These are phyloP conservation scores for Dentipellis fragilis DNA, from an alignment of 768 basidiomycete species.

Conservation along the genomic window DNA sequence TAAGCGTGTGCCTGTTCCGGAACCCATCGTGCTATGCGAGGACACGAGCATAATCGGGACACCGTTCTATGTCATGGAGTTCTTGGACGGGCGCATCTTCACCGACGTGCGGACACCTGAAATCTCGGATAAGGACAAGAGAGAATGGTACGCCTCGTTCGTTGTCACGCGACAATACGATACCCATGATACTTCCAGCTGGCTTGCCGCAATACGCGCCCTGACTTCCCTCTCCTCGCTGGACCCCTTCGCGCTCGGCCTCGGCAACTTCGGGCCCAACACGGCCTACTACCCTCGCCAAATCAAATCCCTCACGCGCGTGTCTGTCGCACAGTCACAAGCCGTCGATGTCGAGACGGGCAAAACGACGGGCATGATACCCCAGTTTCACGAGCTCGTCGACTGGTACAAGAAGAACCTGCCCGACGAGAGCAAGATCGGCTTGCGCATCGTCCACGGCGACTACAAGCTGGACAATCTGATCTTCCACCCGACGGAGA, in stretches of 20 bases:
- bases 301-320: conserved; percentile 76
- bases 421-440: conserved; percentile 68
- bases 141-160: conserved; percentile 50
- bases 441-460: conserved; percentile 87
- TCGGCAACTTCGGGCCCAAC: conserved; percentile 60
- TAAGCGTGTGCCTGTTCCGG: conserved; percentile 71
- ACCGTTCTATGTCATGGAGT: conserved; percentile 96
- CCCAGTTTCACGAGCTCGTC: conserved; percentile 61
- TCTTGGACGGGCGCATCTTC: conserved; percentile 88
- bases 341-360: conserved; percentile 57
- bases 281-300: conserved; percentile 89
- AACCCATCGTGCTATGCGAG: conserved; percentile 75
- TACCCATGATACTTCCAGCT: conserved; percentile 32
- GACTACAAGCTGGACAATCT: conserved; percentile 99
- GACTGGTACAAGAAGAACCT: conserved; percentile 67
- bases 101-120: conserved; percentile 74
- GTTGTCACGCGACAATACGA: no score
- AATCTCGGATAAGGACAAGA: conserved; percentile 47
- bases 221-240: conserved; percentile 63
- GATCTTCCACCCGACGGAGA: conserved; percentile 88
- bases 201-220: conserved; percentile 65
- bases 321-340: conserved; percentile 71
- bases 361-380: conserved; percentile 57
- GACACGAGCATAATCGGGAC: conserved; percentile 74
- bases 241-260: conserved; percentile 53